Evolutionary conservation across 2,329 filamentous ascomycete genomes (phyloP).

Genomic region (Boeremia exigua): DNA sequence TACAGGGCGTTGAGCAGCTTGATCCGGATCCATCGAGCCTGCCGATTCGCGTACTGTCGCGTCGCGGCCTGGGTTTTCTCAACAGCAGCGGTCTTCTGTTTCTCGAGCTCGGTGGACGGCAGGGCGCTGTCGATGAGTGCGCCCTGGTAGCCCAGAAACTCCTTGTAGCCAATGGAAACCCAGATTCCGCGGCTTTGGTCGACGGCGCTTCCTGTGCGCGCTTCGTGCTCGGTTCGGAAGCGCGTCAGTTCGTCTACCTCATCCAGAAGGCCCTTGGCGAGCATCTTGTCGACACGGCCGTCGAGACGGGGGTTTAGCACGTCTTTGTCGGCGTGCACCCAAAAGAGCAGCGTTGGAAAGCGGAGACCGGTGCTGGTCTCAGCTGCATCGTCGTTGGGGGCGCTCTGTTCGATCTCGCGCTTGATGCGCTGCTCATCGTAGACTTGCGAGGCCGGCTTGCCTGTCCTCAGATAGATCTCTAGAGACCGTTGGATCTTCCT

Average conservation of each 20-base stretch:
- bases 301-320: conserved; percentile 74
- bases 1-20: conserved; percentile 76
- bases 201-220: conserved; percentile 58
- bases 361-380: conserved; percentile 45
- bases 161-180: conserved; percentile 96
- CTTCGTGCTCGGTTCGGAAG: conserved; percentile 54
- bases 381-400: neutral
- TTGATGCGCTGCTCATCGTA: conserved; percentile 73
- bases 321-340: conserved; percentile 79
- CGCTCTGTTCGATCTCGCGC: conserved; percentile 39
- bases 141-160: conserved; percentile 75
- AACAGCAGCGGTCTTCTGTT: conserved; percentile 65
- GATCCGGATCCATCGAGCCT: conserved; percentile 84
- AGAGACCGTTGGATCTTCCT: conserved; percentile 90
- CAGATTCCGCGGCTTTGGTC: conserved; percentile 87
- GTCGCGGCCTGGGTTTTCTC: conserved; percentile 83
- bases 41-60: conserved; percentile 83
- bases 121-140: conserved; percentile 38
- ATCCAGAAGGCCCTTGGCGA: conserved; percentile 67
- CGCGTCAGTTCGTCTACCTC: conserved; percentile 64
- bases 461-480: conserved; percentile 86
- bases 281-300: conserved; percentile 82
- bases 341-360: conserved; percentile 75
- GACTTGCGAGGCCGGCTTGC: conserved; percentile 80
- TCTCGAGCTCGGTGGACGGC: conserved; percentile 54